phyloP scores from a whole-genome alignment of 2,329 filamentous ascomycete species.

The Penicillium oxalicum region DNA sequence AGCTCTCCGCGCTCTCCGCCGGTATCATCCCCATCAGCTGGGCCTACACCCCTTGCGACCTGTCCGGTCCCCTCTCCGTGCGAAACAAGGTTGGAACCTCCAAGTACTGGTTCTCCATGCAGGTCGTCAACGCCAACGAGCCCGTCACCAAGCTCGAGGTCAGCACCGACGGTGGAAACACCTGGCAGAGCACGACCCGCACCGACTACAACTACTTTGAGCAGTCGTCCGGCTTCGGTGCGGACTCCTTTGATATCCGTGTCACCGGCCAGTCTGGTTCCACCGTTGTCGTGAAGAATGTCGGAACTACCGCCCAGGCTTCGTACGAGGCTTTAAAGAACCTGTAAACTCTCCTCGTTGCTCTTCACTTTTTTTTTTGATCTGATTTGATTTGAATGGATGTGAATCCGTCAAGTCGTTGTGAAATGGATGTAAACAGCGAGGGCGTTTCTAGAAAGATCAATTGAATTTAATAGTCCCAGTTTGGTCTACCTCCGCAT shows the following conservation, averaged over 20 bases:
- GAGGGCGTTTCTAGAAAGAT: no score
- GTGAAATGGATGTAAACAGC: no score
- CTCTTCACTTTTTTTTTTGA: no score
- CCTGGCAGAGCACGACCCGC: conserved; percentile 53
- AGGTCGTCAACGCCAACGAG: conserved; percentile 59
- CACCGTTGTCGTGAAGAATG: conserved; percentile 47
- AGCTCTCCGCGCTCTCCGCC: conserved; percentile 40
- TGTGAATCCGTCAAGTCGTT: no score
- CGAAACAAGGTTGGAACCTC: conserved; percentile 48
- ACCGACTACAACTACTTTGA: conserved; percentile 58
- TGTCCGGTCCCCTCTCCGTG: conserved; percentile 45
- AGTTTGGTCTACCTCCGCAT: no score
- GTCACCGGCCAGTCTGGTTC: conserved; percentile 51
- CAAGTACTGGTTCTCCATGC: conserved; percentile 54
- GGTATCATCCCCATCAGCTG: conserved; percentile 49
- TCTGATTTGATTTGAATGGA: no score
- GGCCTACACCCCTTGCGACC: conserved; percentile 48
- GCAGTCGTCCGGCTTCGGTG: conserved; percentile 52
- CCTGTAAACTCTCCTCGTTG: conserved; percentile 12
- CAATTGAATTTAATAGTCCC: no score
- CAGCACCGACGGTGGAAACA: conserved; percentile 53
- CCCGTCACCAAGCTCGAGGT: conserved; percentile 54
- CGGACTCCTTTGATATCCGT: conserved; percentile 49
- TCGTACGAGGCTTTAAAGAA: conserved; percentile 21
- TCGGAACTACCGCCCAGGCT: conserved; percentile 28